Percentiles rank a stretch among this genome's conserved stretches.
Conservation (phyloP, 192 early-diverging fungal species). For the Backusella macrospora region DNA sequence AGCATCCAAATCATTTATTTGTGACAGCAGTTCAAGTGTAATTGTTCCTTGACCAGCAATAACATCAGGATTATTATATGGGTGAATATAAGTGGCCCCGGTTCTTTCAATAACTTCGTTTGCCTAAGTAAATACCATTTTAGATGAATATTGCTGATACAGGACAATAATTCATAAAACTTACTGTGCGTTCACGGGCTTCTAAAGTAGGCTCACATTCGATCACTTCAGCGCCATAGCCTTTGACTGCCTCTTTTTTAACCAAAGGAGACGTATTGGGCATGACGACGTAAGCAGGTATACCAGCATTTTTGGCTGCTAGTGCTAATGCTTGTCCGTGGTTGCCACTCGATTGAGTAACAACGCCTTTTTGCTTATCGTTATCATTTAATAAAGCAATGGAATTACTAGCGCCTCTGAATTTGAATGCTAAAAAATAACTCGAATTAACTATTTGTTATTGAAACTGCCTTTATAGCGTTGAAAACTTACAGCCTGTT, state of each 20-base stretch:
- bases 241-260: constrained; percentile 52
- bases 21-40: constrained; percentile 52
- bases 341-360: constrained; percentile 54
- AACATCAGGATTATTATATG: constrained; percentile 52
- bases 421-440: constrained; percentile 50
- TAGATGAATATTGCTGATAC: background rate
- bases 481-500: constrained; percentile 35
- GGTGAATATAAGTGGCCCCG: constrained; percentile 55
- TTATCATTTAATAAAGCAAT: constrained; percentile 32
- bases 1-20: constrained; percentile 50
- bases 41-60: constrained; percentile 65
- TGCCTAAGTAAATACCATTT: constrained; percentile 16
- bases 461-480: background rate
- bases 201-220: constrained; percentile 49
- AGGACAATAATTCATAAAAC: background rate
- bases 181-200: constrained; percentile 44
- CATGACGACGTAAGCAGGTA: constrained; percentile 55
- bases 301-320: constrained; percentile 46
- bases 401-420: constrained; percentile 59
- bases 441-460: background rate
- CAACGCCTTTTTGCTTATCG: constrained; percentile 42
- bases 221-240: constrained; percentile 55
- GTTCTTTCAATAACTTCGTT: constrained; percentile 36
- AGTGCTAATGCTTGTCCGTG: constrained; percentile 60
- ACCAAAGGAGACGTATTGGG: constrained; percentile 47